Evolutionary conservation across 148 eudicot genomes (phyloP).

Genomic region (Rhododendron kiyosumense): DNA sequence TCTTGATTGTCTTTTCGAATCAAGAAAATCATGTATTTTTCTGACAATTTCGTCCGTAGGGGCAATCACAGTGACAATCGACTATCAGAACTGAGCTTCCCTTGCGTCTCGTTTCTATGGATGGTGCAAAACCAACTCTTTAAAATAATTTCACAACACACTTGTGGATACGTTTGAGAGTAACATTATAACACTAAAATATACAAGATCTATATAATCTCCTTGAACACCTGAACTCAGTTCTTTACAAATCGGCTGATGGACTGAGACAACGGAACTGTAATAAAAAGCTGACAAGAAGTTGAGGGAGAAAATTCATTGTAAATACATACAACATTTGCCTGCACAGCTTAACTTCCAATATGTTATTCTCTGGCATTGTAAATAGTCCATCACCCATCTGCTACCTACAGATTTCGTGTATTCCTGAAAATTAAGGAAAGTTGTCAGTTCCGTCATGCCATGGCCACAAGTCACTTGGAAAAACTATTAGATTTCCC

Average conservation of each 20-base stretch:
- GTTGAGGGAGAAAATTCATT: neutral
- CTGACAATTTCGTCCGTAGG: too few relatives aligned
- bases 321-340: neutral
- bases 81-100: neutral
- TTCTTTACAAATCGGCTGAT: constrained; percentile 2
- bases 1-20: too few relatives aligned
- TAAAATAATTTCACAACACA: neutral
- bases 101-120: neutral
- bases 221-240: constrained; percentile 13
- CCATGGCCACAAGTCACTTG: neutral
- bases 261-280: neutral
- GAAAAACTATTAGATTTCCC: neutral
- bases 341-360: neutral
- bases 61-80: neutral
- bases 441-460: neutral
- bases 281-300: neutral
- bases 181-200: neutral
- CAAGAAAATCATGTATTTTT: too few relatives aligned
- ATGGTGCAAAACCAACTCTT: neutral
- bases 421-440: constrained; percentile 33
- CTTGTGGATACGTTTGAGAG: neutral
- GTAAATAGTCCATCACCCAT: neutral
- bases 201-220: constrained; percentile 7
- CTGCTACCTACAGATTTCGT: constrained; percentile 28
- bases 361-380: neutral